These are phyloP conservation scores for Plasmopara muralis DNA, from an alignment of 352 stramenopile genomes.

Conservation along the genomic window DNA sequence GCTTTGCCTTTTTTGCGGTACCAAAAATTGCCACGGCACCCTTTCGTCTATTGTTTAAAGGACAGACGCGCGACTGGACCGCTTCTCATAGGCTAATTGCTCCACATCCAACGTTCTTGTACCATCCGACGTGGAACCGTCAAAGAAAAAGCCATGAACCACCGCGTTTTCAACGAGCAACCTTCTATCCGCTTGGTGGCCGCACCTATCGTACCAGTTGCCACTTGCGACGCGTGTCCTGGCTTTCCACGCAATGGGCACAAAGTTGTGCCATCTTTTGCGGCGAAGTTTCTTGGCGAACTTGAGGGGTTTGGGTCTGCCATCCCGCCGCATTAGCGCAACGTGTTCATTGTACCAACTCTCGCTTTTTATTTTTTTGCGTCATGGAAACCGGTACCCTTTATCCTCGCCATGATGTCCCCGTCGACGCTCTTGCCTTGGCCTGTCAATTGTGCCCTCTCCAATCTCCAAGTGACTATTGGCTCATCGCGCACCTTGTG, in stretches of 20 bases:
- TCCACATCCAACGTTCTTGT: too few relatives aligned
- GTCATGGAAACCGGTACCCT: slow-evolving; percentile 16
- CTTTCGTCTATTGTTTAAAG: too few relatives aligned
- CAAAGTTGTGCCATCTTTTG: slow-evolving; percentile 11
- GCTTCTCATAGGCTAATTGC: too few relatives aligned
- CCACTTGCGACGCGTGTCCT: slow-evolving; percentile 10
- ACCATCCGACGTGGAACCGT: too few relatives aligned
- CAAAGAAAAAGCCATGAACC: too few relatives aligned
- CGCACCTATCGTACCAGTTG: slow-evolving; percentile 1
- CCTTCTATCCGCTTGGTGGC: too few relatives aligned
- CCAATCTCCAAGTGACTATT: slow-evolving; percentile 12
- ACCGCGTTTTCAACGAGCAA: too few relatives aligned
- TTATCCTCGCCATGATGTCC: slow-evolving; percentile 23
- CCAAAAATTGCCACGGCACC: too few relatives aligned
- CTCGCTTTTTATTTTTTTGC: slow-evolving; percentile 11
- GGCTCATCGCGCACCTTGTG: slow-evolving; percentile 33
- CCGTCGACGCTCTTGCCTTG: slow-evolving; percentile 14
- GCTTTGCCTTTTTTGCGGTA: too few relatives aligned
- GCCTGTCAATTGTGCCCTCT: slow-evolving; percentile 13
- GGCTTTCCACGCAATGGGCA: too few relatives aligned
- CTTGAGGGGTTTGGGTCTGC: slow-evolving; percentile 4
- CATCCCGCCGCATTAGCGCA: slow-evolving; percentile 8
- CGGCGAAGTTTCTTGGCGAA: slow-evolving; percentile 21
- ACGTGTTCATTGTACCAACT: background rate
- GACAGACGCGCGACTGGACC: too few relatives aligned